Evolutionary conservation across 805 yeast genomes (phyloP).

Genomic region (Cyberlindnera samutprakarnensis): DNA sequence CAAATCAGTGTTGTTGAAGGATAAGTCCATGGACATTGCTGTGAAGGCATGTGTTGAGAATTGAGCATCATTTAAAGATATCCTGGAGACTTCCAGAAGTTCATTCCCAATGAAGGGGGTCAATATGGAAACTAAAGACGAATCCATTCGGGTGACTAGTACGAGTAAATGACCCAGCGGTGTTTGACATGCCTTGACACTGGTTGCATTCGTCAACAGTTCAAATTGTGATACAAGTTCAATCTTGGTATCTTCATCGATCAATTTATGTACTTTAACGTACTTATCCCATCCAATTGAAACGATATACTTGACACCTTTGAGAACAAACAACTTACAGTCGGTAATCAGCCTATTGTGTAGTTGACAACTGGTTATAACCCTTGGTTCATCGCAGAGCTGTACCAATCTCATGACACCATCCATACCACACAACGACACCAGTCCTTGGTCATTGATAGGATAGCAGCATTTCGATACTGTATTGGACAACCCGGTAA

Average conservation of each 20-base stretch:
- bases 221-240: slow-evolving; percentile 23
- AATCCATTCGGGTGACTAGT: slow-evolving; percentile 52
- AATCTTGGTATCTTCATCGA: slow-evolving; percentile 9
- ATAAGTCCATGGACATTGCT: slow-evolving; percentile 37
- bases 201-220: slow-evolving; percentile 43
- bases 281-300: slow-evolving; percentile 56
- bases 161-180: slow-evolving; percentile 27
- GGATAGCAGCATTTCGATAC: slow-evolving; percentile 29
- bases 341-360: slow-evolving; percentile 33
- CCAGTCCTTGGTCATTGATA: slow-evolving; percentile 17
- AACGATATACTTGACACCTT: slow-evolving; percentile 30
- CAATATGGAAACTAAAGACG: slow-evolving; percentile 48
- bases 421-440: slow-evolving; percentile 45
- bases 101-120: slow-evolving; percentile 7
- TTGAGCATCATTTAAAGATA: slow-evolving; percentile 69
- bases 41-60: slow-evolving; percentile 59
- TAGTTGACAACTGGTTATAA: slow-evolving; percentile 20
- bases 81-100: slow-evolving; percentile 31
- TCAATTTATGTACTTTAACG: slow-evolving; percentile 30
- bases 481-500: slow-evolving; percentile 14
- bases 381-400: slow-evolving; percentile 5
- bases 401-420: slow-evolving; percentile 31
- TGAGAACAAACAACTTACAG: slow-evolving; percentile 19
- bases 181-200: slow-evolving; percentile 32
- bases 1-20: slow-evolving; percentile 6